A percentile compares a stretch with the other conserved stretches of the same genome.
Conservation (phyloP, 805 yeast genomes). For the Cyberlindnera sargentensis region DNA sequence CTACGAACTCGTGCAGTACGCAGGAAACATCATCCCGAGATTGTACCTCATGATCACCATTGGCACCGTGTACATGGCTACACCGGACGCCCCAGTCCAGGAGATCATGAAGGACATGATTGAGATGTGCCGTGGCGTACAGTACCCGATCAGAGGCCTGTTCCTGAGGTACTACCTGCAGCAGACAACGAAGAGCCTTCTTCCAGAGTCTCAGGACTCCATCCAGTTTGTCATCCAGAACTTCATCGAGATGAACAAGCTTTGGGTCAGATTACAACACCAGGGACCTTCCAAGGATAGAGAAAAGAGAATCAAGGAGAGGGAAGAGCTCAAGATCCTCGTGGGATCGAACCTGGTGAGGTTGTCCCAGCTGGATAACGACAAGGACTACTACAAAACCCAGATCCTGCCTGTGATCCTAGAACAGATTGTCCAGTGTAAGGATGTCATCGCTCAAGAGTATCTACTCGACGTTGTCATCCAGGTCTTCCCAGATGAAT, state of each 20-base stretch:
- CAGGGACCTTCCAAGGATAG: slow-evolving; percentile 89
- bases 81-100: slow-evolving; percentile 68
- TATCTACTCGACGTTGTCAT: slow-evolving; percentile 85
- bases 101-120: slow-evolving; percentile 94
- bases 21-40: slow-evolving; percentile 89
- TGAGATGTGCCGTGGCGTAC: slow-evolving; percentile 97
- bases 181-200: slow-evolving; percentile 59
- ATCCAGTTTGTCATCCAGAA: slow-evolving; percentile 77
- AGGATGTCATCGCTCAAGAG: slow-evolving; percentile 88
- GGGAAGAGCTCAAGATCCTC: slow-evolving; percentile 80
- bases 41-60: slow-evolving; percentile 92
- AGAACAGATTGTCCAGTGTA: slow-evolving; percentile 89
- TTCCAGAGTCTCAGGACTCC: slow-evolving; percentile 49
- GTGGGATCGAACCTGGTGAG: slow-evolving; percentile 92
- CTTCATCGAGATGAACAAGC: slow-evolving; percentile 94
- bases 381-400: slow-evolving; percentile 36
- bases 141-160: slow-evolving; percentile 88
- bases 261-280: slow-evolving; percentile 95
- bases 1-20: slow-evolving; percentile 91
- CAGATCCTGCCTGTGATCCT: slow-evolving; percentile 71
- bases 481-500: slow-evolving; percentile 92
- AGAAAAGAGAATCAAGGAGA: slow-evolving; percentile 63
- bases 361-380: slow-evolving; percentile 76
- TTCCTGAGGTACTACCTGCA: slow-evolving; percentile 84
- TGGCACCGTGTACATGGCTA: slow-evolving; percentile 81